Conservation (phyloP, 345 rosid genomes). For the Gossypium stocksii region DNA sequence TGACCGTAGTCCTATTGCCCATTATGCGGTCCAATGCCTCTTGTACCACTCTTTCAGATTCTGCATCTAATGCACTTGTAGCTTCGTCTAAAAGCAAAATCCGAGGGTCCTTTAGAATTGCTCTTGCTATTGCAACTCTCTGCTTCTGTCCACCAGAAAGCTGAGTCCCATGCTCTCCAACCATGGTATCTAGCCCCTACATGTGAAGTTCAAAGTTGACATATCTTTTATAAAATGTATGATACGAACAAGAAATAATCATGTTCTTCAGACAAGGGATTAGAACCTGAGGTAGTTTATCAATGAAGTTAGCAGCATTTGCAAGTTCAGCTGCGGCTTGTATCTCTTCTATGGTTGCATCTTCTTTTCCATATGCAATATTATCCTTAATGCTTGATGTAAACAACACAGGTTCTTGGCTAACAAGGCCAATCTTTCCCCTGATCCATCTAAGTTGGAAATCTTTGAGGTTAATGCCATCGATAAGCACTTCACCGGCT, state of each 20-base stretch:
- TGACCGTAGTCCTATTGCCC: slow-evolving; percentile 67
- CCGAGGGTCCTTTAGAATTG: not conserved
- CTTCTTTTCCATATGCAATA: slow-evolving; percentile 71
- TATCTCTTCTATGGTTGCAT: slow-evolving; percentile 60
- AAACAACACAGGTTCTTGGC: slow-evolving; percentile 84
- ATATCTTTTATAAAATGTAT: not conserved
- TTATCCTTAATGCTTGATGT: slow-evolving; percentile 62
- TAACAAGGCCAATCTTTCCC: slow-evolving; percentile 66
- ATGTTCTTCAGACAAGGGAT: not conserved
- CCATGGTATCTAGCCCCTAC: slow-evolving; percentile 80
- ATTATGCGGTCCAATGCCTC: slow-evolving; percentile 79
- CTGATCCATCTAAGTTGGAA: slow-evolving; percentile 77
- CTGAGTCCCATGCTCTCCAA: not conserved
- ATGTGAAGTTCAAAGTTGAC: not conserved
- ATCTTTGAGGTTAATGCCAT: slow-evolving; percentile 43
- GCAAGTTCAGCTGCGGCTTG: slow-evolving; percentile 69
- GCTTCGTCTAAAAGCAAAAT: slow-evolving; percentile 33
- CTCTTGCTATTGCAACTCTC: not conserved
- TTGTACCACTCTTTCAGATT: slow-evolving; percentile 76
- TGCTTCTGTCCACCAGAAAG: slow-evolving; percentile 3
- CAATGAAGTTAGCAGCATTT: slow-evolving; percentile 73
- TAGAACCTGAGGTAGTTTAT: slow-evolving; percentile 26
- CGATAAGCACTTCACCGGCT: slow-evolving; percentile 41
- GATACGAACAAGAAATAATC: too few relatives aligned
- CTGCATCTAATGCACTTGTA: slow-evolving; percentile 86